These are phyloP conservation scores for Alternaria angustiovoidea DNA, from an alignment of 2,329 filamentous ascomycete species.

Conservation along the genomic window DNA sequence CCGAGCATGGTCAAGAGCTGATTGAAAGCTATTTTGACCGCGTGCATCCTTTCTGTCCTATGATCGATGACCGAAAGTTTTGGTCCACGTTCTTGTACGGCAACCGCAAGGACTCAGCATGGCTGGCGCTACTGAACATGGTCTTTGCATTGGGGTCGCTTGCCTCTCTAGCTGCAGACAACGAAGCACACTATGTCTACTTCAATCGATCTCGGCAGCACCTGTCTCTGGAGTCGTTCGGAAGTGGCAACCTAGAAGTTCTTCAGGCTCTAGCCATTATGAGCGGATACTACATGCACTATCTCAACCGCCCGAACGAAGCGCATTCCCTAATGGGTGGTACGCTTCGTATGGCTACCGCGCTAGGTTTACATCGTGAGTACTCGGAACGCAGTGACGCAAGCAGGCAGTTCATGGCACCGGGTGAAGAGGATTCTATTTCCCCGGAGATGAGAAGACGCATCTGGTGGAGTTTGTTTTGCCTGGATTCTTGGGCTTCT, in stretches of 20 bases:
- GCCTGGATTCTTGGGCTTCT: slow-evolving; percentile 55
- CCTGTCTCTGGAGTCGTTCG: slow-evolving; percentile 71
- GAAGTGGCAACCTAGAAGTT: slow-evolving; percentile 75
- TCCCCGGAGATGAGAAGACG: slow-evolving; percentile 52
- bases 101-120: slow-evolving; percentile 70
- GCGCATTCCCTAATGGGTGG: slow-evolving; percentile 77
- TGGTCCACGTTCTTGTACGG: slow-evolving; percentile 70
- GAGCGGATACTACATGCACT: slow-evolving; percentile 80
- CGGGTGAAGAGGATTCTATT: slow-evolving; percentile 44
- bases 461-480: slow-evolving; percentile 58
- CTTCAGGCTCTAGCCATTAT: slow-evolving; percentile 76
- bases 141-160: slow-evolving; percentile 80
- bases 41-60: slow-evolving; percentile 74
- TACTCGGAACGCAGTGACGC: slow-evolving; percentile 51
- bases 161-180: slow-evolving; percentile 67
- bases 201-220: slow-evolving; percentile 74
- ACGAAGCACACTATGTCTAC: slow-evolving; percentile 73
- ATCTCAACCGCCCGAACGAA: slow-evolving; percentile 79
- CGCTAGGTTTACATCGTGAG: slow-evolving; percentile 75
- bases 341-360: slow-evolving; percentile 76
- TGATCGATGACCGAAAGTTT: slow-evolving; percentile 76
- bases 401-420: slow-evolving; percentile 24
- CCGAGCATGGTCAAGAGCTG: slow-evolving; percentile 71
- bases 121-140: slow-evolving; percentile 77
- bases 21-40: slow-evolving; percentile 80